Percentiles rank a stretch among this genome's conserved stretches.
Conservation (phyloP, 1,139 yeast species). For the Saccharomyces hybrid region DNA sequence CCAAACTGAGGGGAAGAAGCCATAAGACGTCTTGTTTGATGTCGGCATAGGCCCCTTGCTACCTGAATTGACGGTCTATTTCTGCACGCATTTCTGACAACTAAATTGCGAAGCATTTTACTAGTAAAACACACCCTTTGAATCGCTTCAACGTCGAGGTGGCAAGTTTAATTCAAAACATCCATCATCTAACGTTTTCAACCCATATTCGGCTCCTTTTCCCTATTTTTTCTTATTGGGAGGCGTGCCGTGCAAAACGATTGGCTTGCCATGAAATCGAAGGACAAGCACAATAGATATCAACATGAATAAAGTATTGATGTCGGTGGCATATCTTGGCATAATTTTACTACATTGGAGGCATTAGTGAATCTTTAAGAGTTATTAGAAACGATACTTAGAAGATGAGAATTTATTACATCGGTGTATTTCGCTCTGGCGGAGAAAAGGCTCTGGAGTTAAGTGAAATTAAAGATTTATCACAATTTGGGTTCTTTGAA, state of each 20-base stretch:
- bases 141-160: not conserved
- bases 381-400: not conserved
- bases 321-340: no score
- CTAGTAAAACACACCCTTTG: not conserved
- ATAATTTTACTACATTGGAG: not conserved
- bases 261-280: not conserved
- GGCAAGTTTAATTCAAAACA: no score
- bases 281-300: not conserved
- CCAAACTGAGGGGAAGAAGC: not conserved
- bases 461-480: constrained; percentile 71
- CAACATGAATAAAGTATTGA: not conserved
- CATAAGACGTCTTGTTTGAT: not conserved
- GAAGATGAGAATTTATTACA: constrained; percentile 79
- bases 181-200: no score
- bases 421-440: constrained; percentile 69
- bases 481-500: constrained; percentile 84
- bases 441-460: constrained; percentile 61
- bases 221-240: not conserved
- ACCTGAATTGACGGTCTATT: not conserved
- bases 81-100: not conserved
- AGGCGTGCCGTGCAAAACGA: not conserved
- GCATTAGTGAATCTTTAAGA: not conserved
- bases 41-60: not conserved
- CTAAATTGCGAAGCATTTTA: not conserved
- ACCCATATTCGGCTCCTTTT: not conserved